Evolutionary conservation across 164 flowering plant species (phyloP).

Genomic region (Liriodendron chinense): DNA sequence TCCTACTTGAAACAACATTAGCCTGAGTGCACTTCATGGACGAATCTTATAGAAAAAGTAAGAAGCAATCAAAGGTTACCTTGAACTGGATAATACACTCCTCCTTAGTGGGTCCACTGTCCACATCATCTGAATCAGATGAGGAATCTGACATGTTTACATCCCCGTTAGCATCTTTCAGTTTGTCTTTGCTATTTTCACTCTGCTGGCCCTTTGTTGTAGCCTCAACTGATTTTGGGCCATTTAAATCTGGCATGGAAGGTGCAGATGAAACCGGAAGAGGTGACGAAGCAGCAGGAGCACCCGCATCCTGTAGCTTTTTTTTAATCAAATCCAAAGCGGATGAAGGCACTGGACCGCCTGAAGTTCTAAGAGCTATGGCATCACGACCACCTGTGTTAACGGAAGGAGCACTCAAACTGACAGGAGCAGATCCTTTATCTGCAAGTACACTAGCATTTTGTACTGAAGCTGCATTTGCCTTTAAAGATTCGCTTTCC

Average conservation of each 20-base stretch:
- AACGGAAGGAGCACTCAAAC: constrained; percentile 76
- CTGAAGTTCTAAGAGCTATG: constrained; percentile 49
- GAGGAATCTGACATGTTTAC: constrained; percentile 77
- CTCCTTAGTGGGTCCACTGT: constrained; percentile 85
- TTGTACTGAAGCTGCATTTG: constrained; percentile 30
- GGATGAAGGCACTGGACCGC: constrained; percentile 57
- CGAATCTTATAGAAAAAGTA: background rate
- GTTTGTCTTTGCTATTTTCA: constrained; percentile 69
- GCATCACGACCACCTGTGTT: constrained; percentile 91
- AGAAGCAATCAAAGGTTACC: constrained; percentile 37
- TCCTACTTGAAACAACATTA: background rate
- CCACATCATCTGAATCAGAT: constrained; percentile 91
- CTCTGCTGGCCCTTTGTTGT: constrained; percentile 47
- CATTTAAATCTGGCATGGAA: constrained; percentile 49
- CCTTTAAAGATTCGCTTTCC: constrained; percentile 42
- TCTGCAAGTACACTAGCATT: constrained; percentile 36
- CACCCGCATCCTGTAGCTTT: constrained; percentile 88
- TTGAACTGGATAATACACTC: constrained; percentile 80
- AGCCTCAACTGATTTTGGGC: constrained; percentile 51
- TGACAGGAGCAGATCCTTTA: constrained; percentile 44
- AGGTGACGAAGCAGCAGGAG: constrained; percentile 56
- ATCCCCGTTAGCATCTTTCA: constrained; percentile 66
- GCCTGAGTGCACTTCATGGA: too few species aligned
- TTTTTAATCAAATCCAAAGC: constrained; percentile 89
- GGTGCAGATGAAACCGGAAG: constrained; percentile 39